These are phyloP conservation scores for Magnaporthiopsis incrustans DNA, from an alignment of 2,329 filamentous ascomycete species.

Conservation along the genomic window DNA sequence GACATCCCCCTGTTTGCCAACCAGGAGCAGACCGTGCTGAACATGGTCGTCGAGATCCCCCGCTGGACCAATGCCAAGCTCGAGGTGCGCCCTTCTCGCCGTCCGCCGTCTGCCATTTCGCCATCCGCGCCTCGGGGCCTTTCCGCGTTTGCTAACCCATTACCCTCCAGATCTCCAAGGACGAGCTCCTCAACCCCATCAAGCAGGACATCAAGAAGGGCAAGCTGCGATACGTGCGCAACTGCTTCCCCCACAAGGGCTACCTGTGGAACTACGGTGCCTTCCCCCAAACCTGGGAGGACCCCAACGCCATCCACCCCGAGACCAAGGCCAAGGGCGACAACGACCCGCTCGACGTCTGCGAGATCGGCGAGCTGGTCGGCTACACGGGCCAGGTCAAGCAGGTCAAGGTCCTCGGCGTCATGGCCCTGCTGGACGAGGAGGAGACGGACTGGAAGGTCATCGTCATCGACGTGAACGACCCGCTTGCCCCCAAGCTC, in stretches of 20 bases:
- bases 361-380: constrained; percentile 98
- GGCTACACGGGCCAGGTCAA: constrained; percentile 95
- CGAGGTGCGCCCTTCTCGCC: constrained; percentile 58
- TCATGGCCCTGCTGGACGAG: constrained; percentile 98
- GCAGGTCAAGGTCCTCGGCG: constrained; percentile 99
- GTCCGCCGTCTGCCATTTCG: not conserved
- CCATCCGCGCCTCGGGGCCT: no score
- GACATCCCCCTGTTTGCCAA: constrained; percentile 98
- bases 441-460: constrained; percentile 99
- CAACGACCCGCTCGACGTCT: constrained; percentile 98
- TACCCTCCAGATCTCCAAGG: constrained; percentile 79
- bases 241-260: constrained; percentile 99
- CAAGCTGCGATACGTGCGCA: constrained; percentile 98
- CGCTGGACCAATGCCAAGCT: constrained; percentile 99
- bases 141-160: not conserved
- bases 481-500: constrained; percentile 91
- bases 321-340: constrained; percentile 99
- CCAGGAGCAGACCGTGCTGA: constrained; percentile 87
- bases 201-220: constrained; percentile 99
- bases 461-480: constrained; percentile 98
- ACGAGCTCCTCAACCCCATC: constrained; percentile 96
- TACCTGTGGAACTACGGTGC: constrained; percentile 99
- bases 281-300: constrained; percentile 99
- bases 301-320: constrained; percentile 90
- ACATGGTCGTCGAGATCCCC: constrained; percentile 99